phyloP scores from a whole-genome alignment of 768 basidiomycete species.

The Cyclocybe cylindracea region DNA sequence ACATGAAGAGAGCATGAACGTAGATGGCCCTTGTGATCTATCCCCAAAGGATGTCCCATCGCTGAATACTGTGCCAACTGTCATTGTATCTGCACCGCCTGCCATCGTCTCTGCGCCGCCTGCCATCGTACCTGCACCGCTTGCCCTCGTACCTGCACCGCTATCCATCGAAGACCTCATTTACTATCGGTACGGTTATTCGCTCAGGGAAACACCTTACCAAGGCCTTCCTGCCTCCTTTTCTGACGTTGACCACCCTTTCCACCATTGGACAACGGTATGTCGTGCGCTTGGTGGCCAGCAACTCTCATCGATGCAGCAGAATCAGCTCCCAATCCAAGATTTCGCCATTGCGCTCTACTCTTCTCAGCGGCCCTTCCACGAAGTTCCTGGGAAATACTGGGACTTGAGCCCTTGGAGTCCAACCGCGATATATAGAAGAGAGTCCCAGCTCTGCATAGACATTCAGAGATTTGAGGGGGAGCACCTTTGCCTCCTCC shows the following conservation, averaged over 20 bases:
- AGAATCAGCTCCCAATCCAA: not conserved
- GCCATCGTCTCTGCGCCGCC: no score
- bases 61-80: no score
- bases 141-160: no score
- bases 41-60: no score
- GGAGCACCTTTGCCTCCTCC: slow-evolving; percentile 2
- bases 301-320: not conserved
- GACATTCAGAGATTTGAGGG: not conserved
- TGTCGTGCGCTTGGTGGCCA: slow-evolving; percentile 6
- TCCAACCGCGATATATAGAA: not conserved
- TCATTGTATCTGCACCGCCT: no score
- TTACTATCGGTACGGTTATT: slow-evolving; percentile 1
- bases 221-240: not conserved
- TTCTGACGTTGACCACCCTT: no score
- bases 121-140: no score
- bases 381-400: slow-evolving; percentile 9
- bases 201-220: not conserved
- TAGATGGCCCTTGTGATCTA: no score
- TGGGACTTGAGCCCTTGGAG: slow-evolving; percentile 9
- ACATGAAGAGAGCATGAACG: no score
- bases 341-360: slow-evolving; percentile 6
- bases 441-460: not conserved
- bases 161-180: not conserved
- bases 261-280: not conserved
- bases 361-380: not conserved